Evolutionary conservation across 345 rosid species (phyloP).

Genomic region (Hibiscus tridactylites): DNA sequence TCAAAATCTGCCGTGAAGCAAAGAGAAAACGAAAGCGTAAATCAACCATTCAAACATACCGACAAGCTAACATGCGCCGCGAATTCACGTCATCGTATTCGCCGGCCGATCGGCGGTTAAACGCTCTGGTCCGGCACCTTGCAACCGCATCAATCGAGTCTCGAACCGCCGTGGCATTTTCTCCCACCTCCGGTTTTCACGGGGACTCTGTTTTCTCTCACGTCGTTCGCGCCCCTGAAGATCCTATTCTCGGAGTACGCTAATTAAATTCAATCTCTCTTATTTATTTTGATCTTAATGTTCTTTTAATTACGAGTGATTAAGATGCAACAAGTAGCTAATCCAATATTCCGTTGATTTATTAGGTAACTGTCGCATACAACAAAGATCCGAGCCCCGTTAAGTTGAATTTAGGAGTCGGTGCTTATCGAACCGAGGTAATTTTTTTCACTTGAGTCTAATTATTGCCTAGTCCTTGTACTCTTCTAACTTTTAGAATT

Average conservation of each 20-base stretch:
- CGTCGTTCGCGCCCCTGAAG: constrained; percentile 80
- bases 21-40: neutral
- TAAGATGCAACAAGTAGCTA: neutral
- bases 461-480: too few species aligned
- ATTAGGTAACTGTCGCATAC: constrained; percentile 82
- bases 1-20: neutral
- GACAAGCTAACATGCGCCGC: constrained; percentile 5
- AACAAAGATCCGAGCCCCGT: constrained; percentile 85
- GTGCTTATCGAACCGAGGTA: constrained; percentile 94
- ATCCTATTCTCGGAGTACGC: constrained; percentile 78
- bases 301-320: neutral
- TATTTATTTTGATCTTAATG: neutral
- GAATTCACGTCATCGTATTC: constrained; percentile 18
- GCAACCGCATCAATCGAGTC: constrained; percentile 10
- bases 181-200: constrained; percentile 31
- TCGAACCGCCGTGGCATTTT: constrained; percentile 23
- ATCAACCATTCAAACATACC: neutral
- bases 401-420: constrained; percentile 94
- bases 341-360: neutral
- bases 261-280: neutral
- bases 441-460: neutral
- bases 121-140: constrained; percentile 41
- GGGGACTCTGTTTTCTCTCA: constrained; percentile 67
- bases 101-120: constrained; percentile 39
- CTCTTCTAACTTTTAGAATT: too few species aligned